Evolutionary conservation across 345 rosid genomes (phyloP).

Genomic region (Xanthoceras sorbifolium): DNA sequence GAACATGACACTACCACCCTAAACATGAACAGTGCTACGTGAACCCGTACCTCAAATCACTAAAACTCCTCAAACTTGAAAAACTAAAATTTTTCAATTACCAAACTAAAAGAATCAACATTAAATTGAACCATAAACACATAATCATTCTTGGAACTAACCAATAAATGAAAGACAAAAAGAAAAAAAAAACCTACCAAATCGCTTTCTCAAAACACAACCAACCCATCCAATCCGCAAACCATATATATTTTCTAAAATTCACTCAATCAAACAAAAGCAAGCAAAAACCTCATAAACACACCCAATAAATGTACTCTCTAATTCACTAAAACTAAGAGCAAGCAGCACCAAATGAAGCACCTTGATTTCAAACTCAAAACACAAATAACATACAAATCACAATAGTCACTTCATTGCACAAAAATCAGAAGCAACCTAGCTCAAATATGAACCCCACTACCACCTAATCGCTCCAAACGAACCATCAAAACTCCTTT

Average conservation of each 20-base stretch:
- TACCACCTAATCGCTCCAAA: conserved; percentile 1
- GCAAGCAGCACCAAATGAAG: background rate
- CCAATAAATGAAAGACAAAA: background rate
- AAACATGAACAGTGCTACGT: too few species aligned
- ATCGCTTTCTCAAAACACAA: background rate
- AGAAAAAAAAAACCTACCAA: too few species aligned
- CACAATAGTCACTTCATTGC: conserved; percentile 1
- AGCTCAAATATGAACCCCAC: background rate
- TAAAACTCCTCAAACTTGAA: background rate
- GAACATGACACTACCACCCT: too few species aligned
- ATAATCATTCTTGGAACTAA: background rate
- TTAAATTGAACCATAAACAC: background rate
- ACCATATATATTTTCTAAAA: background rate
- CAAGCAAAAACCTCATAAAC: background rate
- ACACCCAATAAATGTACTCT: background rate
- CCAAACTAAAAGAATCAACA: background rate
- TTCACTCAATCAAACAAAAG: background rate
- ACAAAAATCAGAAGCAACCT: conserved; percentile 12
- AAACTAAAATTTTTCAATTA: background rate
- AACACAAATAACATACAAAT: background rate
- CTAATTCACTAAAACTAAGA: conserved; percentile 8
- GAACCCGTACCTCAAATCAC: too few species aligned
- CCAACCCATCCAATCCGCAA: conserved; percentile 11
- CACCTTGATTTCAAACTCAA: background rate
- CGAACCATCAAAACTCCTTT: conserved; percentile 1